phyloP scores from a whole-genome alignment of 306 rosid species.

The peach (Prunus persica) region DNA sequence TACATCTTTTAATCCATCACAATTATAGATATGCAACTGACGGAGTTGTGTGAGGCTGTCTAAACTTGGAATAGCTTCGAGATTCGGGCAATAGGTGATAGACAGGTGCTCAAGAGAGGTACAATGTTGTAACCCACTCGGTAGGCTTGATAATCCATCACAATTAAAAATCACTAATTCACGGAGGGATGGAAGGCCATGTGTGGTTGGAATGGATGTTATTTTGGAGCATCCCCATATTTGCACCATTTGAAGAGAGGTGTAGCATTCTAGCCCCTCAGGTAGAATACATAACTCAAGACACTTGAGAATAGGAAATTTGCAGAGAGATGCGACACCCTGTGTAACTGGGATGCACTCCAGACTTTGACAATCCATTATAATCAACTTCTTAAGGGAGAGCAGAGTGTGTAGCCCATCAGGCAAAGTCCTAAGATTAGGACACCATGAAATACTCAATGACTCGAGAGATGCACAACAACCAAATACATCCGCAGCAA shows the following conservation, averaged over 20 bases:
- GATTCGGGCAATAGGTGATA: accelerated
- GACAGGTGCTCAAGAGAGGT: not conserved
- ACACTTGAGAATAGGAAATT: not conserved
- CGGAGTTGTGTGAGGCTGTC: not conserved
- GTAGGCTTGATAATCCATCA: not conserved
- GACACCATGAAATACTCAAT: accelerated
- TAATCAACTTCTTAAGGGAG: not conserved
- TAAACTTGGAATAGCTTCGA: not conserved
- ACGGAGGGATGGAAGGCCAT: not conserved
- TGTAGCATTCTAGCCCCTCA: no score
- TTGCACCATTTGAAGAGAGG: no score
- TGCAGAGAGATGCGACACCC: not conserved
- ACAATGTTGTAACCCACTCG: not conserved
- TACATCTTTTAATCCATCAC: not conserved
- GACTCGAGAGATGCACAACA: not conserved
- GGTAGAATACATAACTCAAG: not conserved
- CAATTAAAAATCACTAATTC: accelerated
- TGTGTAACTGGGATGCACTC: not conserved
- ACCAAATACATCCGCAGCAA: not conserved
- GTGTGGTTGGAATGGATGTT: not conserved
- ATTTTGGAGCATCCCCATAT: accelerated
- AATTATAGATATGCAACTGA: accelerated
- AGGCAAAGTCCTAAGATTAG: not conserved
- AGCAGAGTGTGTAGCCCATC: not conserved
- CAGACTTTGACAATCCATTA: accelerated